Percentiles rank a stretch among this genome's conserved stretches.
phyloP scores from a whole-genome alignment of 148 eudicot species.

The Vaccinium darrowii region DNA sequence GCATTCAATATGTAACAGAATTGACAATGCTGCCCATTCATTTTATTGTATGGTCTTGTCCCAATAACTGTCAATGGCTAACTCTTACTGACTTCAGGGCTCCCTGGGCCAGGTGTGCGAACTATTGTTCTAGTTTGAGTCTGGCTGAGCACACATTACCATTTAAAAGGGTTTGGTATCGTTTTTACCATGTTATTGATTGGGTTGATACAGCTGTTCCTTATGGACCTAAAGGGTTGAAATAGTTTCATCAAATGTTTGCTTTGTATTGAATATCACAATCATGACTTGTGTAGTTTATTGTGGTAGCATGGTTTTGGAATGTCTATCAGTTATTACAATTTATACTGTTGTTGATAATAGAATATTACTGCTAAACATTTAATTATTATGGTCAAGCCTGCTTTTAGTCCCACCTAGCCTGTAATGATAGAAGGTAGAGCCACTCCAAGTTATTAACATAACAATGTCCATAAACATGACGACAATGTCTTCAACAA shows the following conservation, averaged over 20 bases:
- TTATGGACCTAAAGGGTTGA: not conserved
- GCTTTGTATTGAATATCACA: not conserved
- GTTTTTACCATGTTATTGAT: not conserved
- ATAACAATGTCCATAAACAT: not conserved
- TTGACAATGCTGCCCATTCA: not conserved
- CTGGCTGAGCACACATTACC: not conserved
- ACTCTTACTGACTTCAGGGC: not conserved
- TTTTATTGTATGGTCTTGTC: not conserved
- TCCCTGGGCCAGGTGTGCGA: not conserved
- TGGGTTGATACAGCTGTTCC: not conserved
- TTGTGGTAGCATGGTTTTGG: not conserved
- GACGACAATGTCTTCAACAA: not conserved
- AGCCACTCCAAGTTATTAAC: not conserved
- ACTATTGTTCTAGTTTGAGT: not conserved
- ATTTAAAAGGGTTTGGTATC: not conserved
- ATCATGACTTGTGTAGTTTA: not conserved
- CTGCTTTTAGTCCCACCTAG: not conserved
- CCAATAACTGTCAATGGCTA: not conserved
- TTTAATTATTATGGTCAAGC: not conserved
- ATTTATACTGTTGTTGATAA: not conserved
- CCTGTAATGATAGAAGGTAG: not conserved
- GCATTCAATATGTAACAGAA: not conserved
- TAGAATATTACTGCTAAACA: not conserved
- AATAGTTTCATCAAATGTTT: slow-evolving; percentile 1
- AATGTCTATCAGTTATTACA: not conserved